Base-by-base conservation (phyloP, 352 stramenopile genomes). In the Phytophthora chlamydospora region DNA sequence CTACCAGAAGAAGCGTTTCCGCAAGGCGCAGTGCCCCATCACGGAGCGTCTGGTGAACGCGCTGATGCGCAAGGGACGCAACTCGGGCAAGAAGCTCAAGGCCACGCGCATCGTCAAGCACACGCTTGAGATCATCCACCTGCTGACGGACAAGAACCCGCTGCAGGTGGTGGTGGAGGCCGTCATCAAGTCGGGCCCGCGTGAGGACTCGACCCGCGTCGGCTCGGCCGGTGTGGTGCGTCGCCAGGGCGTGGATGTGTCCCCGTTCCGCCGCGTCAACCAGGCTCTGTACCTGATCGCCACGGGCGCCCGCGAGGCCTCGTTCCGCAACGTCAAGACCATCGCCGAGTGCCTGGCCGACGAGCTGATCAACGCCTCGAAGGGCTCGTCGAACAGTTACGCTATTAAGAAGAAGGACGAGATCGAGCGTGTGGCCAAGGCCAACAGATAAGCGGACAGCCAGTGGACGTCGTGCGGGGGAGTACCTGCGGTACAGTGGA, bases 341-440 rank as follows among this genome's bases (percentile, higher is more conserved):
- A 99, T 99, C 75, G 95, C 97, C 29, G 97, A 99, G 85, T 99
- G 97, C 79, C 82, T 99, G 48, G 98, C 97, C 41, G 98, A 99
- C 82, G 98, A 99, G 87, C 91, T 99, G 56, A 99, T 99, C 85
- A 99, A 99, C 85, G 97, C 97, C 38, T 98, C 97, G 49, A 98
- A 98, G 86, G 97, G 98, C 62, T 99, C 96, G 73, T 99, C 96
- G 76, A 99, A 99, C 97, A 98, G 89, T 66, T 99, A 99, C 82
- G 97, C 98, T 75, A 99, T 99, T 87, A 99, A 99, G 97, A 99
- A 99, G 91, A 99, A 99, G 95, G 98, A 99, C 87, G 98, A 99
- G 83, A 99, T 99, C 78, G 97, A 99, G 92, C 97, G 97, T 97
- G 98, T 99, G 60, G 97, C 97, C 80, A 99, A 99, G 97, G 98